Evolutionary conservation across 139 green algal species (phyloP).

Genomic region (Chlorella sp.): DNA sequence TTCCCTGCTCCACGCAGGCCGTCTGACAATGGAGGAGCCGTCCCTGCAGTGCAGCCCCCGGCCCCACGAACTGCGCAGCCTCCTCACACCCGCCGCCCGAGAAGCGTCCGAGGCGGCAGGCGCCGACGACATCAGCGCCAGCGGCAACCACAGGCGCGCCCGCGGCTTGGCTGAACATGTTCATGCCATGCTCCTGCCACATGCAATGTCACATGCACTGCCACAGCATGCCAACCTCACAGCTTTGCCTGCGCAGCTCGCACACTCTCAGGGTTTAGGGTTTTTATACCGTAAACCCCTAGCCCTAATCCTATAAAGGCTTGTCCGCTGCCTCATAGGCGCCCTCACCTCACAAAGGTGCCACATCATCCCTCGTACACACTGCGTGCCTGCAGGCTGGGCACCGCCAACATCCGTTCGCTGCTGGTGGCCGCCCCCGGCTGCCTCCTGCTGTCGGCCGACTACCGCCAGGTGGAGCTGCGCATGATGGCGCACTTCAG

Average conservation of each 20-base stretch:
- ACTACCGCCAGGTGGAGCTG: constrained; percentile 93
- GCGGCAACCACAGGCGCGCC: background rate
- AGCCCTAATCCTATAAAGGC: too few relatives aligned
- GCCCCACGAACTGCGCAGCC: constrained; percentile 35
- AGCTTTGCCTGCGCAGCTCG: background rate
- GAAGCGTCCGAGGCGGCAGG: background rate
- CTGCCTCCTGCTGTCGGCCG: constrained; percentile 55
- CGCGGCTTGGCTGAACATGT: background rate
- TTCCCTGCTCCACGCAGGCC: background rate
- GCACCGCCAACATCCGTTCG: constrained; percentile 5
- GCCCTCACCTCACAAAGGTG: too few relatives aligned
- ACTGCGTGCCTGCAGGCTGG: background rate
- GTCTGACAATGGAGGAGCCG: constrained; percentile 84
- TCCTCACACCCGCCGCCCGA: background rate
- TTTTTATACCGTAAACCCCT: too few relatives aligned
- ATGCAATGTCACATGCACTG: too few relatives aligned
- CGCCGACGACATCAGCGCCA: background rate
- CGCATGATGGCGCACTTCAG: constrained; percentile 92
- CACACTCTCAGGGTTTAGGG: too few relatives aligned
- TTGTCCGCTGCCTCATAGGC: too few relatives aligned
- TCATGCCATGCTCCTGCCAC: background rate
- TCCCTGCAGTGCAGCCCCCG: constrained; percentile 74
- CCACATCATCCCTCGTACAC: too few relatives aligned
- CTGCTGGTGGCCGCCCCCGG: constrained; percentile 7
- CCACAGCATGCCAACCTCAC: background rate